Conservation (phyloP, 2,329 filamentous ascomycete genomes). For the Apiospora aurea region DNA sequence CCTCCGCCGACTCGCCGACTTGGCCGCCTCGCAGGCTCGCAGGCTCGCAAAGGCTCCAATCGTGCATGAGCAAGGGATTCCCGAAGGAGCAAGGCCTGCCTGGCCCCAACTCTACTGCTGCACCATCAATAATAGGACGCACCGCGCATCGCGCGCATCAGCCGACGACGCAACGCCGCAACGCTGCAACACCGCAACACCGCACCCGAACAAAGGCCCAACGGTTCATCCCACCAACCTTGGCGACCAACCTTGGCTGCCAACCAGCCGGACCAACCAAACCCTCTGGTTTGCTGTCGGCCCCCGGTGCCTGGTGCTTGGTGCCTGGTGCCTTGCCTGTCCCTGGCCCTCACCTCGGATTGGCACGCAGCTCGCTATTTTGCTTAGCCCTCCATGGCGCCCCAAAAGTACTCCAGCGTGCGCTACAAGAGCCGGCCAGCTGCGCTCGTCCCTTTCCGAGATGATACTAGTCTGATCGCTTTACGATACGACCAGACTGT, state of each 20-base stretch:
- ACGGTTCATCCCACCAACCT: slow-evolving; percentile 21
- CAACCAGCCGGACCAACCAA: slow-evolving; percentile 10
- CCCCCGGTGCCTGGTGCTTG: neutral
- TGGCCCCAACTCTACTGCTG: slow-evolving; percentile 6
- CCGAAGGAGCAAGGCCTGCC: neutral
- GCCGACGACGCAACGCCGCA: slow-evolving; percentile 13
- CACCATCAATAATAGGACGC: slow-evolving; percentile 1
- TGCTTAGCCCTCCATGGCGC: slow-evolving; percentile 39
- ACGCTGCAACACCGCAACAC: neutral
- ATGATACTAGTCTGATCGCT: slow-evolving; percentile 59
- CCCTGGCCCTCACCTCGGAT: slow-evolving; percentile 11
- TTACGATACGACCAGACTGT: slow-evolving; percentile 68
- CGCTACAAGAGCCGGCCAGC: slow-evolving; percentile 50
- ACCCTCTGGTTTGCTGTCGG: neutral
- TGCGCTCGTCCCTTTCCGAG: slow-evolving; percentile 50
- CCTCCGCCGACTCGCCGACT: neutral
- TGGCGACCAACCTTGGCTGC: slow-evolving; percentile 5
- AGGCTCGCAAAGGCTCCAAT: neutral
- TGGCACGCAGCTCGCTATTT: slow-evolving; percentile 4
- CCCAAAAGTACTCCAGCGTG: slow-evolving; percentile 51
- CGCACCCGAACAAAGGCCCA: slow-evolving; percentile 4
- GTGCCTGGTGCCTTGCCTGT: neutral
- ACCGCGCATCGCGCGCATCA: neutral
- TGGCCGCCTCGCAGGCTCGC: neutral
- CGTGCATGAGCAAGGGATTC: neutral